A percentile compares a stretch with the other conserved stretches of the same genome.
phyloP scores from a whole-genome alignment of 192 early-diverging fungal species.

The Haplosporangium gracile region DNA sequence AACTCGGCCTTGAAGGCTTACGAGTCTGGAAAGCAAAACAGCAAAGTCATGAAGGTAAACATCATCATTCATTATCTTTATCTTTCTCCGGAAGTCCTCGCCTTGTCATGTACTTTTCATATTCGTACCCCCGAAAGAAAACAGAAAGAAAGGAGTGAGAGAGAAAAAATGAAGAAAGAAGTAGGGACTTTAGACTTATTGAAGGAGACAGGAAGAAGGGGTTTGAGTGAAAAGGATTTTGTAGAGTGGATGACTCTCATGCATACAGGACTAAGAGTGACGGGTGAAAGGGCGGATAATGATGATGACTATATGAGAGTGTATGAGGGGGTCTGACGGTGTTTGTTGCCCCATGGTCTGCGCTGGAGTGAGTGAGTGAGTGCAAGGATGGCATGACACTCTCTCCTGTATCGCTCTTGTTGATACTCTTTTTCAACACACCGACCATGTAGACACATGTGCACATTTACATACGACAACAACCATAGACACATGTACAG shows the following conservation, averaged over 20 bases:
- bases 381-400: neutral
- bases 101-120: neutral
- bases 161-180: neutral
- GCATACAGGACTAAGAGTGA: neutral
- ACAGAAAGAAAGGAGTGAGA: neutral
- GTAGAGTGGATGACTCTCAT: neutral
- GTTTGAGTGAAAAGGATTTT: too few species aligned
- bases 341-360: neutral
- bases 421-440: neutral
- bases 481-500: constrained; percentile 11
- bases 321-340: neutral
- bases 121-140: neutral
- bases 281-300: neutral
- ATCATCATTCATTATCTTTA: neutral
- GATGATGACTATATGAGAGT: neutral
- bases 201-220: neutral
- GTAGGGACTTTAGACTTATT: neutral
- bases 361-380: neutral
- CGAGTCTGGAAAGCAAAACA: constrained; percentile 71
- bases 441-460: neutral
- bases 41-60: constrained; percentile 56
- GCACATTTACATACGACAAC: neutral
- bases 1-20: constrained; percentile 82
- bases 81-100: neutral
- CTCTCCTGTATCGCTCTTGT: neutral